Evolutionary conservation across 106 monocot species (phyloP), one percentile per base, ranked within the genome.

Genomic region (Cymbidium sinense): DNA sequence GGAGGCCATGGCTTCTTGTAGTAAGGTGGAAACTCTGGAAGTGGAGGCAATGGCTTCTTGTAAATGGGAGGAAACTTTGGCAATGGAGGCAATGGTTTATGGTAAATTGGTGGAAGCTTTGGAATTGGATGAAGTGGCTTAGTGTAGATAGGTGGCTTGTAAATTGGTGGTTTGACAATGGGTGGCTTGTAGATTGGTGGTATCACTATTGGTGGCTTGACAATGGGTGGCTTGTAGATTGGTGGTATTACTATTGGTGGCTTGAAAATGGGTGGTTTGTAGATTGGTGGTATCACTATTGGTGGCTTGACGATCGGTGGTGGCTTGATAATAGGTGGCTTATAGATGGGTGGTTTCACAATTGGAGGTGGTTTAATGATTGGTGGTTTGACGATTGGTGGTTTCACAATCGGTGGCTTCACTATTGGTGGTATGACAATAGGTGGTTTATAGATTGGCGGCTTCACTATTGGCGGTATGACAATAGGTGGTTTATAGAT

Each of bases 161-260:
- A 71, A 7, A 71, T 71, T 37, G 71, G 71, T 15, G 71, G 37
- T 29, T 37, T 71, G 5, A 39, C 20, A 1, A 71, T 71, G 0
- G 71, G 71, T 20, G 71, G 71, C 37, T 71, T 37, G 37, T 29
- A 35, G 71, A 71, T 37, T 17, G 34, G 71, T 39, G 71, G 71
- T 30, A 69, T 37, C 0, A 37, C 20, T 20, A 71, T 37, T n/a
- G 71, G 71, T 36, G 71, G 71, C 37, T 71, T 71, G 15, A 21
- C 35, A 1, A 37, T 21, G 5, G 36, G 34, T 5, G 70, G 70
- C 10, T 29, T 9, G 3, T 67, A 30, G 28, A 69, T 69, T 69
- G 33, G 10, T 0, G 71, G 71, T 31, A 69, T 71, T 0, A 37
- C 20, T 20, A 69, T 31, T 10, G 69, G 69, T 13, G 69, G 34